A percentile compares a stretch with the other conserved stretches of the same genome.
These are phyloP conservation scores for Claviceps arundinis DNA, from an alignment of 2,329 filamentous ascomycete species.

Conservation along the genomic window DNA sequence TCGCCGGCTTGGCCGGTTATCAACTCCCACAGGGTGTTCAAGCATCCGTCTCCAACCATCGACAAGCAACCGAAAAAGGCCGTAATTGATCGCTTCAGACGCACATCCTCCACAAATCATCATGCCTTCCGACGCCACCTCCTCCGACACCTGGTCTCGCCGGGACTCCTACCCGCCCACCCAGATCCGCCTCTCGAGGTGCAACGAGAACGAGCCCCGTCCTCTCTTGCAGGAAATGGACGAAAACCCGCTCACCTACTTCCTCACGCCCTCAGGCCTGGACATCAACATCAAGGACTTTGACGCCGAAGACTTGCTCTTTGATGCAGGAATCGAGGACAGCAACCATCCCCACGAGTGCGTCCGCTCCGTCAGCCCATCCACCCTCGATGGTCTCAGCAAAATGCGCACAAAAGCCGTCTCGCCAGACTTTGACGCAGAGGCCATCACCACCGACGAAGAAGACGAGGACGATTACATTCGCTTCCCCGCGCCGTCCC, in stretches of 20 bases:
- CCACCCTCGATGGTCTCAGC: conserved; percentile 37
- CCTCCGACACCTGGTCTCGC: conserved; percentile 16
- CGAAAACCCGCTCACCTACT: conserved; percentile 42
- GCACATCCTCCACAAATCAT: background rate
- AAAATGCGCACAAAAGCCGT: conserved; percentile 23
- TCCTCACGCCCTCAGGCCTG: conserved; percentile 35
- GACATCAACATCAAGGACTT: conserved; percentile 27
- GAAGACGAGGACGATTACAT: conserved; percentile 38
- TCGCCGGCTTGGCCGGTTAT: conserved; percentile 3
- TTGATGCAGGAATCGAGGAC: conserved; percentile 46
- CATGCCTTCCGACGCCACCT: conserved; percentile 19
- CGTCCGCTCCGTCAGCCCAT: conserved; percentile 43
- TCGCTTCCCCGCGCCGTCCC: conserved; percentile 30
- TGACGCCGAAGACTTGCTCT: conserved; percentile 33
- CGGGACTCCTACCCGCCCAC: conserved; percentile 40
- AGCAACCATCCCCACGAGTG: conserved; percentile 29
- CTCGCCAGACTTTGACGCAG: conserved; percentile 26
- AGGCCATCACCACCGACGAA: conserved; percentile 31
- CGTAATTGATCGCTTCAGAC: no score
- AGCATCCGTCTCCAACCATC: background rate
- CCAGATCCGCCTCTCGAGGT: conserved; percentile 32
- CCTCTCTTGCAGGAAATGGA: conserved; percentile 36
- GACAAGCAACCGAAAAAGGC: no score
- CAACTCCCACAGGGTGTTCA: background rate
- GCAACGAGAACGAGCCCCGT: conserved; percentile 17